Evolutionary conservation across 2,329 filamentous ascomycete species (phyloP), one percentile per base, ranked within the genome.

Genomic region (Fusarium staphyleae): DNA sequence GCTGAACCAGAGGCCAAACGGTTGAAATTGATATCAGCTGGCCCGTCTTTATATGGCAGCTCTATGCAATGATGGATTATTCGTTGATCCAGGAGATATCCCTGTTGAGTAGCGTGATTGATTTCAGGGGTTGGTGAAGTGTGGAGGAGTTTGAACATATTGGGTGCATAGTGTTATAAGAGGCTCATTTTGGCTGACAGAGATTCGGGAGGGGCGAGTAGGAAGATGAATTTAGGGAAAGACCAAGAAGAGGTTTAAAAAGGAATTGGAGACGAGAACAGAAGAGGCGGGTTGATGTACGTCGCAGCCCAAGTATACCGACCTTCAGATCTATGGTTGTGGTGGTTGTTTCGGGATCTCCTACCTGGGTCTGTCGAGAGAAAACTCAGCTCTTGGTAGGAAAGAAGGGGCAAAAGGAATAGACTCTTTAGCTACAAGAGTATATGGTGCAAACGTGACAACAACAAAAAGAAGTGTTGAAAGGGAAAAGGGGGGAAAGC

Each of bases 21-120:
- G 29, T 49, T 39, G 52, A 30, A 48, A 33, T 24, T 43, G 11
- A 19, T 45, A 50, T 30, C 18, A 39, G 46, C 37, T 36, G 39
- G 24, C 33, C 14, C 14, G 37, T 54, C 29, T 45, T 16, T 48
- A 37, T 40, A 30, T 37, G 47, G 42, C 22, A 52, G 36, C 30
- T 36, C 22, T 60, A 47, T 55, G 57, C 42, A 49, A 41, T 46
- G 28, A 24, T 40, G 37, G 14, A 33, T 37, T 28, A 22, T 32
- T 34, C 7, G 39, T 40, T 43, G 52, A 26, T 16, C 33, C 45
- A 43, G 32, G 16, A 53, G 40, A 49, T 49, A 43, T 42, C 28
- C 40, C 15, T 36, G 30, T 53, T 32, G 34, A 48, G 41, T 39
- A 16, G 45, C 37, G 48, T 36, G 34, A 55, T 29, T 15, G 41